Percentiles rank a stretch among this genome's conserved stretches.
Conservation (phyloP, 1,284 basidiomycete genomes). For the Coniophora puteana region DNA sequence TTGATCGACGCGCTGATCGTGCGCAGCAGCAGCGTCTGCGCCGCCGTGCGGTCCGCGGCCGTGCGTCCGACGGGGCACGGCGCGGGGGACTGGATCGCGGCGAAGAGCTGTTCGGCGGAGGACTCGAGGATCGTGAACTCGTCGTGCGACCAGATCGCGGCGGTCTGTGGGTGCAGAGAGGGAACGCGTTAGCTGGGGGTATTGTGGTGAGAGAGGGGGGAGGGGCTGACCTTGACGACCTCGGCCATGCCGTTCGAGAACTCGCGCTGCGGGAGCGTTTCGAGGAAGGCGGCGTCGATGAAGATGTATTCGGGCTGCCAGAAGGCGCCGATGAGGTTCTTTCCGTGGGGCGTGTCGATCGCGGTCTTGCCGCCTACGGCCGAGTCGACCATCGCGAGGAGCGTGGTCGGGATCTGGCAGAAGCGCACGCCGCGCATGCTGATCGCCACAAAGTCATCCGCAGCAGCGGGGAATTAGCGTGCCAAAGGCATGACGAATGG, state of each 20-base stretch:
- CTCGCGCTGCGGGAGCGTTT: constrained; percentile 89
- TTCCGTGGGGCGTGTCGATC: constrained; percentile 94
- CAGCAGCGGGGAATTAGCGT: neutral
- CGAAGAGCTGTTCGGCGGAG: constrained; percentile 73
- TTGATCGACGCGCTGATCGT: constrained; percentile 86
- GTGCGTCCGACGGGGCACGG: constrained; percentile 58
- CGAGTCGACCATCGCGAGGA: constrained; percentile 98
- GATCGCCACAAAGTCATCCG: constrained; percentile 1
- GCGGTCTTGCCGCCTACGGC: constrained; percentile 98
- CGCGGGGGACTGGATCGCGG: constrained; percentile 78
- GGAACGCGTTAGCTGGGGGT: constrained; percentile 4
- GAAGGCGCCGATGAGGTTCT: constrained; percentile 98
- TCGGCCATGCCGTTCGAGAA: constrained; percentile 99
- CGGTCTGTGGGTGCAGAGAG: constrained; percentile 60
- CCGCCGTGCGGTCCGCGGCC: constrained; percentile 63
- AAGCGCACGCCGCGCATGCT: constrained; percentile 90
- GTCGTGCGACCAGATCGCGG: constrained; percentile 90
- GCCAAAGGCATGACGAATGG: neutral
- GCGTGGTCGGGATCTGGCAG: constrained; percentile 94
- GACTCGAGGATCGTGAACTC: constrained; percentile 88
- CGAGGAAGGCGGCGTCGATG: constrained; percentile 95
- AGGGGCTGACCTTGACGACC: constrained; percentile 79
- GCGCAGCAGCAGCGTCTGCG: constrained; percentile 78
- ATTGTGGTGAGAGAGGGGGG: constrained; percentile 10
- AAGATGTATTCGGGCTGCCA: constrained; percentile 98